These are phyloP conservation scores for Exophiala phaeomuriformis DNA, from an alignment of 2,329 filamentous ascomycete genomes.

Conservation along the genomic window DNA sequence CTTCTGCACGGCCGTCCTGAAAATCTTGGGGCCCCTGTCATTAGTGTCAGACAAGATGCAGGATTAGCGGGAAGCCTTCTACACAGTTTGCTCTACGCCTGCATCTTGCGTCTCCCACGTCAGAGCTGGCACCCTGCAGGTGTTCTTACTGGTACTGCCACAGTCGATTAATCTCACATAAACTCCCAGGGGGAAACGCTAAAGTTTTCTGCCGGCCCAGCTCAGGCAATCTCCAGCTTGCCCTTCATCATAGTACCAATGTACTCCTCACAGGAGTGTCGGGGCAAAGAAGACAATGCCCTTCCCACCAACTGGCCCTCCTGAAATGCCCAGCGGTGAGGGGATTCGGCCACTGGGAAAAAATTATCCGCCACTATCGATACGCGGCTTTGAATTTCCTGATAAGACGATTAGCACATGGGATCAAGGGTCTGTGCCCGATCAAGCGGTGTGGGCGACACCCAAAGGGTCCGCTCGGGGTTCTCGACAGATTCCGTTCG, in stretches of 20 bases:
- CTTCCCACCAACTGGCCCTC: background rate
- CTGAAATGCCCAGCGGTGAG: background rate
- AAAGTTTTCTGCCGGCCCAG: too few relatives aligned
- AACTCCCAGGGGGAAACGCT: too few relatives aligned
- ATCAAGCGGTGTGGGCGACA: too few relatives aligned
- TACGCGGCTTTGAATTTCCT: background rate
- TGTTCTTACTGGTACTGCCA: background rate
- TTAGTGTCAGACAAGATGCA: conserved; percentile 3
- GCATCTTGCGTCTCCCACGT: conserved; percentile 13
- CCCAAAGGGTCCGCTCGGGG: too few relatives aligned
- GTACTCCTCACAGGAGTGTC: background rate
- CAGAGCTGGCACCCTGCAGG: conserved; percentile 1
- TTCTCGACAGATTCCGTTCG: background rate
- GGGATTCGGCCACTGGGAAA: background rate
- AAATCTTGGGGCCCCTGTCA: background rate
- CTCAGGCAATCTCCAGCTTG: too few relatives aligned
- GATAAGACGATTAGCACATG: background rate
- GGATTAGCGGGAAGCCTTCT: background rate
- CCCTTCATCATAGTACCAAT: too few relatives aligned
- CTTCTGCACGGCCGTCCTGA: background rate
- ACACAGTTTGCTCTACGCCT: conserved; percentile 3
- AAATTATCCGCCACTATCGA: conserved; percentile 1
- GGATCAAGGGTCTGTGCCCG: too few relatives aligned
- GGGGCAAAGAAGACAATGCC: background rate
- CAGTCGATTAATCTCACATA: background rate